Base-by-base conservation (phyloP, 2,329 filamentous ascomycete genomes). In the Fusarium napiforme region DNA sequence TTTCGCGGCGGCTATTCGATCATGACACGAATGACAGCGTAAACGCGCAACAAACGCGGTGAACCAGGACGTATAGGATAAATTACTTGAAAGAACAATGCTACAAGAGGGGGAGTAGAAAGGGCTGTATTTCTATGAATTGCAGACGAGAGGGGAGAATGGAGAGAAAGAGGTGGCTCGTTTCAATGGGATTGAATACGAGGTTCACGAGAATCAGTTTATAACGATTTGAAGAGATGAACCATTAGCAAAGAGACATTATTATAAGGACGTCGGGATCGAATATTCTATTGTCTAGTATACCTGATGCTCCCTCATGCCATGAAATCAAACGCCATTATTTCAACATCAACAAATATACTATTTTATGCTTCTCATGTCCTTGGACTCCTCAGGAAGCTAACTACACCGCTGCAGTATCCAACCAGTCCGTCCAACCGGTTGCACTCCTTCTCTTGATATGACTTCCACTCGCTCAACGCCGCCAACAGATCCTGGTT, bases 361-460 rank as follows among this genome's bases (percentile, higher is more conserved):
- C 40, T 65, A 43, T 59, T 57, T 47, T 58, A 45, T 55, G 43
- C 59, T 67, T 34, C 57, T 78, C 30, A 90, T 67, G 87, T 88
- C 76, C 87, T 81, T 26, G 89, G 89, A 73, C 85, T 90, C 76
- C 94, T 89, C 77, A 97, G 85, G 84, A 96, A 97, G 45, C 90
- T 90, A 23, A 97, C 91, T 30, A 98, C 93, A 72, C 96, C 96
- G 72, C 92, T 90, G 80, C 94, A 97, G 81, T 96, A 98, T 21
- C 95, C 94, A 18, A 97, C 93, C 71, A 98, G 83, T 60, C 90
- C 90, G 62, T 92, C 90, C 62, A 98, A 82, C 62, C 95, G 88
- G 67, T 86, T 86, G 55, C 89, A 88, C 81, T 97, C 95, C 76
- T 84, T 86, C 80, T 91, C 90, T 81, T 96, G 93, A 77, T 92